These are phyloP conservation scores for Stylonectria norvegica DNA, from an alignment of 2,329 filamentous ascomycete genomes.

Conservation along the genomic window DNA sequence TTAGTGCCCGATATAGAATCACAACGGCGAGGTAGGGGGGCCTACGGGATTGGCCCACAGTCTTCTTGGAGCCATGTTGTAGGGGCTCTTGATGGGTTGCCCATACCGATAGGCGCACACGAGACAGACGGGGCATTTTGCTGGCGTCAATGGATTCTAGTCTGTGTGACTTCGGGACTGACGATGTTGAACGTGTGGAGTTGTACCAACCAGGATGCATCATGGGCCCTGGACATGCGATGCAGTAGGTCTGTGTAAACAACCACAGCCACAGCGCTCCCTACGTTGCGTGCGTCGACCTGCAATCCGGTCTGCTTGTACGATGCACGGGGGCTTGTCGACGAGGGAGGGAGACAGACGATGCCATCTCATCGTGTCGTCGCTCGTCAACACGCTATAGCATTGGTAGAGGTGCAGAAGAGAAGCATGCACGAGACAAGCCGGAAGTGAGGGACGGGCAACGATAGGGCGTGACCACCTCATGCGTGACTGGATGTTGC, in stretches of 20 bases:
- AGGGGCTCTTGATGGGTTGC: not conserved
- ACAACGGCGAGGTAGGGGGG: not conserved
- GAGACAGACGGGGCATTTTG: not conserved
- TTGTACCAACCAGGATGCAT: slow-evolving; percentile 4
- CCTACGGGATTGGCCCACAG: not conserved
- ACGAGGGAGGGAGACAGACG: too few relatives aligned
- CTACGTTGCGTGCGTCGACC: too few relatives aligned
- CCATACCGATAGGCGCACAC: not conserved
- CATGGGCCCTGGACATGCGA: too few relatives aligned
- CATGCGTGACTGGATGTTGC: too few relatives aligned
- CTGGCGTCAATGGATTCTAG: slow-evolving; percentile 3
- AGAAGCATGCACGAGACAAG: not conserved
- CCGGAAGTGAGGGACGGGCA: not conserved
- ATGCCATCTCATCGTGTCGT: too few relatives aligned
- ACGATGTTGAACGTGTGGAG: slow-evolving; percentile 12
- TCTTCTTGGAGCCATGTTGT: not conserved
- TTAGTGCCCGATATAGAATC: not conserved
- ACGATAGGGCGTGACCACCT: not conserved
- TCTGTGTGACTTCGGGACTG: slow-evolving; percentile 19
- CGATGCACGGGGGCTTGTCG: too few relatives aligned
- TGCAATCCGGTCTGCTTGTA: too few relatives aligned
- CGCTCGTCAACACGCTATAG: too few relatives aligned
- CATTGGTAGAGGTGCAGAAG: not conserved
- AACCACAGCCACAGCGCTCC: too few relatives aligned
- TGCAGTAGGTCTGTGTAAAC: too few relatives aligned